Percentiles rank a stretch among this genome's conserved stretches.
Evolutionary conservation across 192 early-diverging fungal species (phyloP).

Genomic region (Umbelopsis vinacea): DNA sequence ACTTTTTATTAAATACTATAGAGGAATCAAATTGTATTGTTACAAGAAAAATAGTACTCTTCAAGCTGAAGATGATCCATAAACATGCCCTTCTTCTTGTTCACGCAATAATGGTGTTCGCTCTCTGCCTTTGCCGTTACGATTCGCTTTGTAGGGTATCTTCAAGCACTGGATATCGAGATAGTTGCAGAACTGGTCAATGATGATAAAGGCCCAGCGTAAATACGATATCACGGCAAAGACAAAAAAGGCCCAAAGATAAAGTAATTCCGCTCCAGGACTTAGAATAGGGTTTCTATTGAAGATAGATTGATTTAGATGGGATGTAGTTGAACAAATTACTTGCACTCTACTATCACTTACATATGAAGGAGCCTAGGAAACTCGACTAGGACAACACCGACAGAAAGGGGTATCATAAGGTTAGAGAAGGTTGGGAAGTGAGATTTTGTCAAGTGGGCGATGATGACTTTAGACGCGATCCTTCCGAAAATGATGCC

Average conservation of each 20-base stretch:
- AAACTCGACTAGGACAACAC: conserved; percentile 64
- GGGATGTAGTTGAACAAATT: neutral
- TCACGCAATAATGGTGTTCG: conserved; percentile 11
- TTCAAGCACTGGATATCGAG: conserved; percentile 85
- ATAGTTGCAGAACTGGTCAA: conserved; percentile 85
- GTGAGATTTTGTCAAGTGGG: conserved; percentile 81
- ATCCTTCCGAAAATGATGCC: conserved; percentile 86
- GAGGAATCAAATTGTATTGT: neutral
- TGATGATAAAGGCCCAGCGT: conserved; percentile 83
- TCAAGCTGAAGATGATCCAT: conserved; percentile 7
- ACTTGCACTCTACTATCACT: neutral
- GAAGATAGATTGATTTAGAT: neutral
- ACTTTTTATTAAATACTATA: neutral
- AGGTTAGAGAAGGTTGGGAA: conserved; percentile 84
- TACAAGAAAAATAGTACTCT: neutral
- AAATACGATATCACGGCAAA: conserved; percentile 75
- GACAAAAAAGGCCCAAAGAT: conserved; percentile 66
- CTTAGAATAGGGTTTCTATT: conserved; percentile 61
- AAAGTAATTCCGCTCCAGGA: conserved; percentile 63
- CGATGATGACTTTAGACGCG: conserved; percentile 88
- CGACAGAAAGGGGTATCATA: conserved; percentile 69
- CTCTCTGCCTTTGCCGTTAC: conserved; percentile 15
- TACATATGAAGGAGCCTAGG: conserved; percentile 54
- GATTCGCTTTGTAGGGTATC: conserved; percentile 46
- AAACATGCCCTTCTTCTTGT: conserved; percentile 8